phyloP scores from a whole-genome alignment of 306 rosid species.

The Hippophae rhamnoides region DNA sequence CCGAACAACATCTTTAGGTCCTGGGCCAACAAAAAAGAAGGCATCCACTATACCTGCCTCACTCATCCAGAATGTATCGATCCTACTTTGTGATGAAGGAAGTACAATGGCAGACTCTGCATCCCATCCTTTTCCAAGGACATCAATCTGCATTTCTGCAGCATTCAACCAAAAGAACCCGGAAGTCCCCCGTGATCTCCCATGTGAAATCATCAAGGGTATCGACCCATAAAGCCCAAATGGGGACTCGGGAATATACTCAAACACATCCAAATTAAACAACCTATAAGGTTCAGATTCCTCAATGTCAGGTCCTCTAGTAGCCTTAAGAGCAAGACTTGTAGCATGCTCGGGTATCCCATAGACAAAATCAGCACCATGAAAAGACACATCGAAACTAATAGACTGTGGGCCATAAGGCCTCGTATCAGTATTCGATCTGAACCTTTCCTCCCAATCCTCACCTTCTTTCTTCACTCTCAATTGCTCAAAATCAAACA shows the following conservation, averaged over 20 bases:
- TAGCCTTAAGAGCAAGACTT: conserved; percentile 59
- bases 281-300: conserved; percentile 81
- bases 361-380: conserved; percentile 70
- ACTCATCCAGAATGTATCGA: conserved; percentile 90
- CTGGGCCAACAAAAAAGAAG: conserved; percentile 75
- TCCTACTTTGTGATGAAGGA: conserved; percentile 53
- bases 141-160: conserved; percentile 98
- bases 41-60: conserved; percentile 86
- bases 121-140: conserved; percentile 81
- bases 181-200: conserved; percentile 49
- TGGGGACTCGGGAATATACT: conserved; percentile 71
- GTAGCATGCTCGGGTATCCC: conserved; percentile 93
- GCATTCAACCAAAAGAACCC: conserved; percentile 96
- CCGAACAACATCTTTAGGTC: conserved; percentile 68
- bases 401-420: conserved; percentile 93
- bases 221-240: conserved; percentile 86
- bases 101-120: conserved; percentile 52
- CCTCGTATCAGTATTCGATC: conserved; percentile 54
- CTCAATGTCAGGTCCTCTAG: conserved; percentile 74
- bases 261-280: conserved; percentile 85
- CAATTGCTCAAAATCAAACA: conserved; percentile 83
- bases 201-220: conserved; percentile 91
- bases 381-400: conserved; percentile 76
- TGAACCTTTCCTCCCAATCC: conserved; percentile 73
- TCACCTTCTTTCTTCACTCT: conserved; percentile 56